A percentile compares a stretch with the other conserved stretches of the same genome.
Conservation (phyloP, 2,329 filamentous ascomycete genomes). For the Pestalotiopsis sp. region DNA sequence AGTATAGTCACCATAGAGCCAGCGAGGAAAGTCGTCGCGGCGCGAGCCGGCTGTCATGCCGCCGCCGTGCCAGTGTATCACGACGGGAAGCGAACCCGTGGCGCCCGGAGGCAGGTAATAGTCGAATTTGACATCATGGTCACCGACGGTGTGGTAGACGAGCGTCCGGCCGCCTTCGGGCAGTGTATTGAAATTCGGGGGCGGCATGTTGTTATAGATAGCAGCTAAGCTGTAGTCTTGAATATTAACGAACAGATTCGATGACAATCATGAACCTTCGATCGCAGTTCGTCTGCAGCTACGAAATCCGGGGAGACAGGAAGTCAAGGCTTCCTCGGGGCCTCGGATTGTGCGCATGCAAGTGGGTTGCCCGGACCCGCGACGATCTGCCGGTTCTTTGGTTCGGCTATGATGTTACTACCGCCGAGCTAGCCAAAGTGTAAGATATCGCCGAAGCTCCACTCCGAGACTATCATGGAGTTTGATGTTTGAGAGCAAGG, state of each 20-base stretch:
- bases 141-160: constrained; percentile 1
- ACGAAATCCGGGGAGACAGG: not conserved
- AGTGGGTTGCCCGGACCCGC: not conserved
- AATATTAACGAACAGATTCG: not conserved
- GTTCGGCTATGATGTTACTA: not conserved
- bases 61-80: constrained; percentile 6
- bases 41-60: constrained; percentile 10
- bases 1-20: not conserved
- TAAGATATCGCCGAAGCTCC: not conserved
- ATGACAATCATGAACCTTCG: too few species aligned
- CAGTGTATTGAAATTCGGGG: not conserved
- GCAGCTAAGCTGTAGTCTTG: not conserved
- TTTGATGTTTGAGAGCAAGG: not conserved
- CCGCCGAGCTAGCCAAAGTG: not conserved
- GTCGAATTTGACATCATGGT: constrained; percentile 5
- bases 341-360: not conserved
- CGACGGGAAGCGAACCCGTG: not conserved
- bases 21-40: not conserved
- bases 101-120: constrained; percentile 1
- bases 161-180: constrained; percentile 1
- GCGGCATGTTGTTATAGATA: not conserved
- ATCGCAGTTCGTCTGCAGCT: too few species aligned
- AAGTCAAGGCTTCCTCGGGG: not conserved
- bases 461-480: not conserved
- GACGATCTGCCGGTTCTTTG: not conserved